These are phyloP conservation scores for Ophiocordyceps robertsii DNA, from an alignment of 2,329 filamentous ascomycete species.

Conservation along the genomic window DNA sequence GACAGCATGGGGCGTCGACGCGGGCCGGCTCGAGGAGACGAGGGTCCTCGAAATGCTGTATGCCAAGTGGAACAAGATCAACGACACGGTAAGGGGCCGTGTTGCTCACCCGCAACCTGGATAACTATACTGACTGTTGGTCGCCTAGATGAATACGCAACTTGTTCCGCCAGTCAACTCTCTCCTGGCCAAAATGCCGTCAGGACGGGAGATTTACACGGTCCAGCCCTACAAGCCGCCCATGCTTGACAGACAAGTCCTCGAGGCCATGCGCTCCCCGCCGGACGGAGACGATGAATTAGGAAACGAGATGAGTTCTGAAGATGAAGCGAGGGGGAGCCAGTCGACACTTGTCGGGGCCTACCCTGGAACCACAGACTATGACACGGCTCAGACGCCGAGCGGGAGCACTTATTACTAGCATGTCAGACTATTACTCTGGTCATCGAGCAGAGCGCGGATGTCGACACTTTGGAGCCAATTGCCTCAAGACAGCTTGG, in stretches of 20 bases:
- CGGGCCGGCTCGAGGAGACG: conserved; percentile 70
- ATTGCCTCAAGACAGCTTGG: neutral
- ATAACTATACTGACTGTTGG: neutral
- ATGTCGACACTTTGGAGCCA: neutral
- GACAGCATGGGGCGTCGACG: conserved; percentile 65
- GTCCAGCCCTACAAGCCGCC: conserved; percentile 56
- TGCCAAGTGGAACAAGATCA: conserved; percentile 81
- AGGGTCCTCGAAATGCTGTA: conserved; percentile 79
- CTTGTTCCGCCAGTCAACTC: conserved; percentile 57
- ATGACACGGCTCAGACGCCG: conserved; percentile 15
- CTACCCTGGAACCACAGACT: conserved; percentile 34
- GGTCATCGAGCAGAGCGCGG: too few species aligned
- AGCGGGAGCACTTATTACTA: conserved; percentile 25
- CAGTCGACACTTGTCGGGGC: conserved; percentile 27
- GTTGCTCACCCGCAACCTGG: fast-evolving
- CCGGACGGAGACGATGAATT: conserved; percentile 22
- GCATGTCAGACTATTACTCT: neutral
- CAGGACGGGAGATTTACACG: conserved; percentile 72
- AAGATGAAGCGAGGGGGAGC: conserved; percentile 19
- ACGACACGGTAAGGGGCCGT: conserved; percentile 59
- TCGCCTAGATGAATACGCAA: conserved; percentile 61
- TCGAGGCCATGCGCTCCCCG: conserved; percentile 44
- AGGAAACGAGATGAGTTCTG: conserved; percentile 21
- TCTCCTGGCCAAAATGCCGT: conserved; percentile 68
- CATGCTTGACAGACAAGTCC: conserved; percentile 45